Evolutionary conservation across 192 early-diverging fungal species (phyloP).

Genomic region (Podila minutissima): DNA sequence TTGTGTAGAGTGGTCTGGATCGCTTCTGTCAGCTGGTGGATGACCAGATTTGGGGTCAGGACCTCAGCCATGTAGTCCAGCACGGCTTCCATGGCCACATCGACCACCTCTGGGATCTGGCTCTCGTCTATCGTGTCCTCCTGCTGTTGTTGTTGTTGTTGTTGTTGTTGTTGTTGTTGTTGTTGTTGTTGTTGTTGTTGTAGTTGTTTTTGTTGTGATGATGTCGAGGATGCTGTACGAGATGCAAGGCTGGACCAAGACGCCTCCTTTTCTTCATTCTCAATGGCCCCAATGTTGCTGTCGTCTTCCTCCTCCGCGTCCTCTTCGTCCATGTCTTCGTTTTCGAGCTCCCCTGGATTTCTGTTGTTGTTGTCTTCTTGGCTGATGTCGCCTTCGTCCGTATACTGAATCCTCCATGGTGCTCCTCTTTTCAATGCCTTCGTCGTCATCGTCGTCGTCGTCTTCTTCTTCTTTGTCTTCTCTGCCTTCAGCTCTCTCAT

Average conservation of each 20-base stretch:
- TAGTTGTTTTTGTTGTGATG: neutral
- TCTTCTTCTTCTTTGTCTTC: neutral
- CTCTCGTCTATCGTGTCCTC: slow-evolving; percentile 12
- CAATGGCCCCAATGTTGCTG: too few species aligned
- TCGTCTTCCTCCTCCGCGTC: too few species aligned
- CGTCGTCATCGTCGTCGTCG: neutral
- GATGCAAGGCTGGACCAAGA: slow-evolving; percentile 2
- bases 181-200: too few species aligned
- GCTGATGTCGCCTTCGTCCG: too few species aligned
- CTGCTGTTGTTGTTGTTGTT: neutral
- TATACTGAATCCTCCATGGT: too few species aligned
- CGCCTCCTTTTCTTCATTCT: neutral
- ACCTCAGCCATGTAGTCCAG: slow-evolving; percentile 30
- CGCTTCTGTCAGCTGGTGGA: slow-evolving; percentile 30
- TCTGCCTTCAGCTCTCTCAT: neutral
- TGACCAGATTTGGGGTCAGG: slow-evolving; percentile 23
- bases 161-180: neutral
- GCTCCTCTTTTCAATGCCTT: too few species aligned
- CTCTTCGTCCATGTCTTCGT: too few species aligned
- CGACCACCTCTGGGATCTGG: slow-evolving; percentile 24
- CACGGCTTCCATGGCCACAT: slow-evolving; percentile 34
- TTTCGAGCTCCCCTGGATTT: too few species aligned
- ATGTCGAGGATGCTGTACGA: neutral
- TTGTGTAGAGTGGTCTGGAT: slow-evolving; percentile 21
- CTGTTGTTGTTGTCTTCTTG: too few species aligned